A percentile compares a stretch with the other conserved stretches of the same genome.
Conservation (phyloP, 768 basidiomycete species). For the Mrakia gelida region DNA sequence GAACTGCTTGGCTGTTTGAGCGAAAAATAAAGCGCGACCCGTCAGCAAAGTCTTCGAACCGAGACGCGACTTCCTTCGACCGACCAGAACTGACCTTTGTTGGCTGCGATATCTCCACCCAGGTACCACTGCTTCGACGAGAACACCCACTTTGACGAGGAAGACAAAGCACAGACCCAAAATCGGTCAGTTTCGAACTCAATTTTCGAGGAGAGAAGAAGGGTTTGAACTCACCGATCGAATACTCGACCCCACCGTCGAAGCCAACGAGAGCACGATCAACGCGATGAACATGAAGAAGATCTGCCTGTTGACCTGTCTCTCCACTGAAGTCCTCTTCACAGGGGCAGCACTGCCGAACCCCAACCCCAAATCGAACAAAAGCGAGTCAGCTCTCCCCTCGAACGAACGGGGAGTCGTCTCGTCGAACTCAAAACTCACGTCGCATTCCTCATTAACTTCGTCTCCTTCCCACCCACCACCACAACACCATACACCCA, state of each 20-base stretch:
- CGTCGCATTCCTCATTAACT: constrained; percentile 97
- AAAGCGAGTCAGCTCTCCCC: constrained; percentile 30
- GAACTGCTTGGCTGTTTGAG: constrained; percentile 61
- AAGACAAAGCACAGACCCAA: neutral
- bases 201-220: neutral
- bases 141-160: constrained; percentile 68
- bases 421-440: constrained; percentile 50
- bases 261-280: constrained; percentile 79
- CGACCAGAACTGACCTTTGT: constrained; percentile 39
- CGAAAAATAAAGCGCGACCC: neutral
- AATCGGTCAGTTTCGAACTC: neutral
- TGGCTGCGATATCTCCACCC: constrained; percentile 48
- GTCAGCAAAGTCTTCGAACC: constrained; percentile 39
- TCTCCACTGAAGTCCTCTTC: constrained; percentile 92
- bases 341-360: constrained; percentile 86
- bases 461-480: constrained; percentile 97
- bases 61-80: neutral
- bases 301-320: constrained; percentile 93
- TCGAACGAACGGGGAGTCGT: neutral
- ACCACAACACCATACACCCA: constrained; percentile 94
- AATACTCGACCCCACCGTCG: constrained; percentile 87
- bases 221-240: constrained; percentile 55
- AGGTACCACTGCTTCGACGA: constrained; percentile 88
- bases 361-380: neutral
- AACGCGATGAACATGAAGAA: constrained; percentile 87